Percentiles rank a stretch among this genome's conserved stretches.
These are phyloP conservation scores for Wakefieldia striispora DNA, from an alignment of 768 basidiomycete species.

Conservation along the genomic window DNA sequence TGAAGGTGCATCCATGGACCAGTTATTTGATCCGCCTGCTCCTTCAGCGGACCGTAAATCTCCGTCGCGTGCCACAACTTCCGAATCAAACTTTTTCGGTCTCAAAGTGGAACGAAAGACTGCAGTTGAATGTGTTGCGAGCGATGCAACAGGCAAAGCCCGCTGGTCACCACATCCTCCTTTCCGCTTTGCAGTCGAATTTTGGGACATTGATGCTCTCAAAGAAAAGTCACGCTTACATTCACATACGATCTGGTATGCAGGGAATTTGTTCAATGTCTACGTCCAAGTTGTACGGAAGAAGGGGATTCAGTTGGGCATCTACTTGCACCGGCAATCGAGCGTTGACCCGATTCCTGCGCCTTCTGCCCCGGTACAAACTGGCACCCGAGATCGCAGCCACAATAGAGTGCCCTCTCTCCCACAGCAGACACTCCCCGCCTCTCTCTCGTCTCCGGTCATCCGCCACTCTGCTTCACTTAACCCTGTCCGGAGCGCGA, in stretches of 20 bases:
- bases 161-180: constrained; percentile 77
- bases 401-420: constrained; percentile 31
- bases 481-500: constrained; percentile 46
- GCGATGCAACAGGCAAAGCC: constrained; percentile 42
- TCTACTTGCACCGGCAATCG: constrained; percentile 87
- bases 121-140: constrained; percentile 40
- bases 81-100: constrained; percentile 65
- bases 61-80: constrained; percentile 27
- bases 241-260: constrained; percentile 87
- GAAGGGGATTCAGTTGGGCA: constrained; percentile 78
- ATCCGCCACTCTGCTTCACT: constrained; percentile 47
- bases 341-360: constrained; percentile 76
- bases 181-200: constrained; percentile 84
- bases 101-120: constrained; percentile 47
- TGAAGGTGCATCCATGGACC: constrained; percentile 62
- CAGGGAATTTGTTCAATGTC: constrained; percentile 83
- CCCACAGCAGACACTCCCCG: constrained; percentile 27
- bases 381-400: constrained; percentile 26
- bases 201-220: constrained; percentile 80
- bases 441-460: constrained; percentile 24
- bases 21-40: constrained; percentile 52
- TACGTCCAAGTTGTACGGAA: constrained; percentile 87
- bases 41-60: constrained; percentile 22
- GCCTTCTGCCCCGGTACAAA: constrained; percentile 52
- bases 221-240: constrained; percentile 84